These are phyloP conservation scores for Nemophila menziesii DNA, from an alignment of 257 asterid genomes.

Conservation along the genomic window DNA sequence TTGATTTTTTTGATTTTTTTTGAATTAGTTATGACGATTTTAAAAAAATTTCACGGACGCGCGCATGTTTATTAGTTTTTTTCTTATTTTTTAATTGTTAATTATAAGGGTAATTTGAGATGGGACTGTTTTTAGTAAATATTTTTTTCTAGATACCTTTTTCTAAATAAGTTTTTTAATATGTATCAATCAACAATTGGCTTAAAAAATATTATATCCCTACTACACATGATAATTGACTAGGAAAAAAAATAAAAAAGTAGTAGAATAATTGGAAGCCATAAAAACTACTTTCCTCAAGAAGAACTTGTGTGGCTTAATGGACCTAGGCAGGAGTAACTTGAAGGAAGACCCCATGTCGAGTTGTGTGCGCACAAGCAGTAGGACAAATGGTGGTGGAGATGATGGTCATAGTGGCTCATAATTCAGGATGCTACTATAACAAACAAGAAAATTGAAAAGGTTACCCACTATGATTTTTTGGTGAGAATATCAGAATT, in stretches of 20 bases:
- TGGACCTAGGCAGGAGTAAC: slow-evolving; percentile 6
- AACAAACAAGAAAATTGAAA: slow-evolving; percentile 19
- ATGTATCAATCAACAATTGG: no score
- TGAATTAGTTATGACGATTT: no score
- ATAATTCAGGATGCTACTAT: slow-evolving; percentile 21
- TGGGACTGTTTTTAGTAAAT: no score
- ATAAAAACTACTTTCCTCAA: neutral
- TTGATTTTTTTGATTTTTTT: no score
- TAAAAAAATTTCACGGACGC: no score
- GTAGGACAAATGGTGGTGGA: slow-evolving; percentile 21
- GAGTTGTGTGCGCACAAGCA: slow-evolving; percentile 3
- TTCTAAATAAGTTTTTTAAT: no score
- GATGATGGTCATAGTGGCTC: slow-evolving; percentile 31
- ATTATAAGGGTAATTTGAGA: no score
- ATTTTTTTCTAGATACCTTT: no score
- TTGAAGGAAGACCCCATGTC: slow-evolving; percentile 5
- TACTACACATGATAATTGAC: no score
- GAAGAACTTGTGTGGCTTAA: neutral
- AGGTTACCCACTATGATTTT: slow-evolving; percentile 19
- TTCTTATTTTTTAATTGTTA: no score
- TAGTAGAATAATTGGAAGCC: neutral
- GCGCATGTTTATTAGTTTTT: no score
- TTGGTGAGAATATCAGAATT: slow-evolving; percentile 11
- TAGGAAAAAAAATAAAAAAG: neutral
- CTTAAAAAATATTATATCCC: no score